A percentile compares a stretch with the other conserved stretches of the same genome.
These are phyloP conservation scores for Apiospora sp. DNA, from an alignment of 2,329 filamentous ascomycete genomes.

Conservation along the genomic window DNA sequence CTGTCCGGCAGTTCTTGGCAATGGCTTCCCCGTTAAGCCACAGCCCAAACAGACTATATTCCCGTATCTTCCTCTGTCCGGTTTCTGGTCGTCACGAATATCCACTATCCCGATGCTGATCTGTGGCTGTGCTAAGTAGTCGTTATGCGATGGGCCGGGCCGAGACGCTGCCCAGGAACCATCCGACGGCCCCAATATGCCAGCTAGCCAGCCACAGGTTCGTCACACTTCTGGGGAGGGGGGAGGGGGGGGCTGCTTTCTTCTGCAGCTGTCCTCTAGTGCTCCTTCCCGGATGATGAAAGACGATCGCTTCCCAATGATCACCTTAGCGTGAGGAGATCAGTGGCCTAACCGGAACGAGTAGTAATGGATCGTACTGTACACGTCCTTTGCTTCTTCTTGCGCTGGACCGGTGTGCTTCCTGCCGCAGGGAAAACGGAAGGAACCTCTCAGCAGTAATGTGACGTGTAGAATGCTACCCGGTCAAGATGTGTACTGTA, in stretches of 20 bases:
- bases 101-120: neutral
- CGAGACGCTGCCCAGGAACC: constrained; percentile 12
- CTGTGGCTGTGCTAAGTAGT: neutral
- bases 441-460: neutral
- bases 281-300: neutral
- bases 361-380: neutral
- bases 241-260: neutral
- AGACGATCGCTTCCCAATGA: neutral
- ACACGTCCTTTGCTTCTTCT: neutral
- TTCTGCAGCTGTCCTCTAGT: neutral
- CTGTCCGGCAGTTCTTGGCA: neutral
- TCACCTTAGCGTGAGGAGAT: neutral
- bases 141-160: neutral
- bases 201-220: neutral
- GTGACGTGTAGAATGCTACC: neutral
- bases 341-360: neutral
- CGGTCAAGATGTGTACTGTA: neutral
- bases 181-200: neutral
- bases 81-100: neutral
- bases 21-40: neutral
- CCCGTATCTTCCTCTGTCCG: neutral
- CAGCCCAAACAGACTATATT: neutral
- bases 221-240: neutral
- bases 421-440: neutral
- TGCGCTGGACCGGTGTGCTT: constrained; percentile 9